Percentiles rank a stretch among this genome's conserved stretches.
Evolutionary conservation across 176 grass and related monocot genomes (phyloP).

Genomic region (Leersia perrieri): DNA sequence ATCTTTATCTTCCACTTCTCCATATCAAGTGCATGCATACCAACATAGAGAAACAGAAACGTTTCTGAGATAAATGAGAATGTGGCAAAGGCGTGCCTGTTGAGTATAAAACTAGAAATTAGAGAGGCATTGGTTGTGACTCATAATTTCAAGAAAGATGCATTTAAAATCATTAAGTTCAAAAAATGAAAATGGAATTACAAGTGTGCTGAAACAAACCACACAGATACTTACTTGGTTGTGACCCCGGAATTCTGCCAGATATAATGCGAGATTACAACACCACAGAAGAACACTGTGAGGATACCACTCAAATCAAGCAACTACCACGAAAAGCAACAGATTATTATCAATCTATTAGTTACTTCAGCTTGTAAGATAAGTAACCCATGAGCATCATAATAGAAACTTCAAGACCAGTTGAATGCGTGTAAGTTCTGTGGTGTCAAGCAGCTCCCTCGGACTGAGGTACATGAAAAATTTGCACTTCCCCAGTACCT

Average conservation of each 20-base stretch:
- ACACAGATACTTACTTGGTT: slow-evolving; percentile 66
- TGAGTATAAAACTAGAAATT: no score
- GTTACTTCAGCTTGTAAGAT: slow-evolving; percentile 94
- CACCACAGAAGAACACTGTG: slow-evolving; percentile 92
- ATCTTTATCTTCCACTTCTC: slow-evolving; percentile 94
- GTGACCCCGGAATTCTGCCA: slow-evolving; percentile 97
- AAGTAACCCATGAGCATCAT: slow-evolving; percentile 98
- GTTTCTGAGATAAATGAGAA: slow-evolving; percentile 85
- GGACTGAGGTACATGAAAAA: no score
- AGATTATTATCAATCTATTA: slow-evolving; percentile 19
- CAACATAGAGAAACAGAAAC: slow-evolving; percentile 94
- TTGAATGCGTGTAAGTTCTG: slow-evolving; percentile 93
- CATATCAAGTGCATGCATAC: slow-evolving; percentile 95
- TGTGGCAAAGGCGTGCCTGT: slow-evolving; percentile 87
- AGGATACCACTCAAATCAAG: slow-evolving; percentile 93
- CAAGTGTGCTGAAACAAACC: slow-evolving; percentile 13
- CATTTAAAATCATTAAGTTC: not conserved
- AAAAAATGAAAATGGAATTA: slow-evolving; percentile 7
- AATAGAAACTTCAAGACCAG: slow-evolving; percentile 90
- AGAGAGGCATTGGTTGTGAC: no score
- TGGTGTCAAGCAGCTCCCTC: no score
- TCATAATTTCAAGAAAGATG: no score
- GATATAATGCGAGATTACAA: slow-evolving; percentile 93
- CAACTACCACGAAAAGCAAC: slow-evolving; percentile 53
- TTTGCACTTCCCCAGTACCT: no score